Conservation (phyloP, 139 green algal species). For the Pleodorina starrii region DNA sequence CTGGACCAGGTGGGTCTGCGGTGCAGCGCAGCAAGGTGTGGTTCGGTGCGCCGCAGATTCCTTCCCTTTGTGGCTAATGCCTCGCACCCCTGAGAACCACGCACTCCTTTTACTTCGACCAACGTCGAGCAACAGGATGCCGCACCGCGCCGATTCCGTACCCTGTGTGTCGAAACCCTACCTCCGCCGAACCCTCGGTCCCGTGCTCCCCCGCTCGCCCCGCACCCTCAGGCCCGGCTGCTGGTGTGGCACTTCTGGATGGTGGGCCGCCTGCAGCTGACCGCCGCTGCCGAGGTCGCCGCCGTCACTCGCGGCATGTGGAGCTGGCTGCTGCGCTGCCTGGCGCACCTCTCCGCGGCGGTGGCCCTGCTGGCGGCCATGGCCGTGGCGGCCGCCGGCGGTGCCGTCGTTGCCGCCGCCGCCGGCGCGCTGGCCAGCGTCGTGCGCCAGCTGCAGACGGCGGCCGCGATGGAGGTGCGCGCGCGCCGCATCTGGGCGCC, state of each 20-base stretch:
- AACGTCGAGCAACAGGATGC: too few species aligned
- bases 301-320: conserved; percentile 46
- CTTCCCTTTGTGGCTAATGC: too few species aligned
- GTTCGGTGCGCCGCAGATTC: too few species aligned
- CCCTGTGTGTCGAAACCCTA: too few species aligned
- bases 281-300: conserved; percentile 26
- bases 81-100: too few species aligned
- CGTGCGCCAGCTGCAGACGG: conserved; percentile 12
- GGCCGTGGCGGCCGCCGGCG: background rate
- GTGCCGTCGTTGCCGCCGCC: conserved; percentile 8
- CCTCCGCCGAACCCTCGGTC: too few species aligned
- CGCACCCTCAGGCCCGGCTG: conserved; percentile 18
- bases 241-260: conserved; percentile 58
- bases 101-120: too few species aligned
- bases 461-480: conserved; percentile 1
- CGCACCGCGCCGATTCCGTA: too few species aligned
- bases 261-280: conserved; percentile 43
- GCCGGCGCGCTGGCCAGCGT: conserved; percentile 17
- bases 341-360: conserved; percentile 25
- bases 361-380: conserved; percentile 35
- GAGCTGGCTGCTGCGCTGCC: conserved; percentile 31
- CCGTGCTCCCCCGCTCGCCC: too few species aligned
- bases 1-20: conserved; percentile 34
- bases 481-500: conserved; percentile 29
- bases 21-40: too few species aligned